phyloP scores from a whole-genome alignment of 164 flowering plant species.

The Magnolia sinica region DNA sequence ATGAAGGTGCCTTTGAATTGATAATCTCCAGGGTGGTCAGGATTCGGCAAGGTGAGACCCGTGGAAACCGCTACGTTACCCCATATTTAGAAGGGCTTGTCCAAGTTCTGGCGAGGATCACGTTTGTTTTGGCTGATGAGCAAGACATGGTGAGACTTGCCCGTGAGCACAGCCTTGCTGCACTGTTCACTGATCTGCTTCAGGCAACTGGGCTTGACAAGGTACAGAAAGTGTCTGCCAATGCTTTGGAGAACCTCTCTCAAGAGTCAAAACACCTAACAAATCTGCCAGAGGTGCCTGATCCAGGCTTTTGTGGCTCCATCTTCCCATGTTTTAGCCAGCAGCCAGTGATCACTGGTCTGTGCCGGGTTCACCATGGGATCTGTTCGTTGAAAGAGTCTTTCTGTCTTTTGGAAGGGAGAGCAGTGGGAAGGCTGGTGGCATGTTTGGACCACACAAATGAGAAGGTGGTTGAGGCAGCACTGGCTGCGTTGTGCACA shows the following conservation, averaged over 20 bases:
- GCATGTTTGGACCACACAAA: constrained; percentile 81
- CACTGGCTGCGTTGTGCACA: constrained; percentile 82
- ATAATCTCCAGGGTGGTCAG: constrained; percentile 41
- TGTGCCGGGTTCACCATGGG: constrained; percentile 73
- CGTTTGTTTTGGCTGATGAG: constrained; percentile 62
- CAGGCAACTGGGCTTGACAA: constrained; percentile 80
- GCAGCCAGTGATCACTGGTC: constrained; percentile 55
- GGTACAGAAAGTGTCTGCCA: constrained; percentile 83
- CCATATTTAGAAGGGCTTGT: constrained; percentile 91
- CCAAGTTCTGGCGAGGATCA: constrained; percentile 67
- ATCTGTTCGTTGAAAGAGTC: constrained; percentile 64
- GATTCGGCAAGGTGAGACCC: constrained; percentile 64
- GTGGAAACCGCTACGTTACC: constrained; percentile 71
- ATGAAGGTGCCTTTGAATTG: constrained; percentile 67
- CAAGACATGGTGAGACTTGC: constrained; percentile 53
- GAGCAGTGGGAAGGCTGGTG: constrained; percentile 64
- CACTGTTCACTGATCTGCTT: constrained; percentile 66
- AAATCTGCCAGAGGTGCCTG: constrained; percentile 55
- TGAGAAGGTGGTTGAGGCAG: constrained; percentile 80
- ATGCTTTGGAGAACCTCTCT: constrained; percentile 79
- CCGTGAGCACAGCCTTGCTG: constrained; percentile 61
- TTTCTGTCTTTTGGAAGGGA: constrained; percentile 82
- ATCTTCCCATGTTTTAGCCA: constrained; percentile 73
- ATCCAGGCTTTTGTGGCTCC: constrained; percentile 55
- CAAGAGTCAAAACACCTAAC: constrained; percentile 65